Conservation (phyloP, 108 stramenopile genomes). For the Cyclotella sp. region DNA sequence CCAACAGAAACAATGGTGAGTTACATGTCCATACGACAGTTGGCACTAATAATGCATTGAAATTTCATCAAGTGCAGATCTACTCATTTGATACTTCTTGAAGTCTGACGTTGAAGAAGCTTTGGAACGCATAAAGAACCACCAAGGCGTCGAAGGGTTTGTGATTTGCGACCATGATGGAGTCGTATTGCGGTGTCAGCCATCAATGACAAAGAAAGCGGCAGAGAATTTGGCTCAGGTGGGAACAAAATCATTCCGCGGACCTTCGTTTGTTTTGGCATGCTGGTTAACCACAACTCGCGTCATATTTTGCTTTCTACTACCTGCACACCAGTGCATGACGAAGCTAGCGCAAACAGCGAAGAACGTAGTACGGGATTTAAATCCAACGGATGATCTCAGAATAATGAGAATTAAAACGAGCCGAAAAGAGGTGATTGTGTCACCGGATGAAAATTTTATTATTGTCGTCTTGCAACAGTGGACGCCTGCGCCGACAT, state of each 20-base stretch:
- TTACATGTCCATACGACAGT: too few relatives aligned
- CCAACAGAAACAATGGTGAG: too few relatives aligned
- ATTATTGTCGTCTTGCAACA: conserved; percentile 74
- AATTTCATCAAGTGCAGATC: too few relatives aligned
- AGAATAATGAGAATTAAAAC: conserved; percentile 75
- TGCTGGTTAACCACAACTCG: neutral
- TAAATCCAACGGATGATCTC: conserved; percentile 81
- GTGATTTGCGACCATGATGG: conserved; percentile 80
- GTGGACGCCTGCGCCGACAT: conserved; percentile 60
- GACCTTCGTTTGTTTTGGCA: neutral
- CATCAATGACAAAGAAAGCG: conserved; percentile 63
- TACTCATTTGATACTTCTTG: neutral
- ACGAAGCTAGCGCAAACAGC: conserved; percentile 55
- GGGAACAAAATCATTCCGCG: conserved; percentile 2
- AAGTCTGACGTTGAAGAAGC: conserved; percentile 74
- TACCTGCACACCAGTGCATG: conserved; percentile 38
- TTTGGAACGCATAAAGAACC: conserved; percentile 73
- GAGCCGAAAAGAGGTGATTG: conserved; percentile 70
- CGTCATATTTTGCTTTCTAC: neutral
- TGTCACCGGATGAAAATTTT: conserved; percentile 74
- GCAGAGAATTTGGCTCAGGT: conserved; percentile 75
- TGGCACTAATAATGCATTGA: too few relatives aligned
- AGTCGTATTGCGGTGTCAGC: conserved; percentile 68
- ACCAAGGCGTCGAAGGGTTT: conserved; percentile 80
- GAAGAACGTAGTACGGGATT: conserved; percentile 66